Evolutionary conservation across 352 stramenopile genomes (phyloP).

Genomic region (Globisporangium barbulae): DNA sequence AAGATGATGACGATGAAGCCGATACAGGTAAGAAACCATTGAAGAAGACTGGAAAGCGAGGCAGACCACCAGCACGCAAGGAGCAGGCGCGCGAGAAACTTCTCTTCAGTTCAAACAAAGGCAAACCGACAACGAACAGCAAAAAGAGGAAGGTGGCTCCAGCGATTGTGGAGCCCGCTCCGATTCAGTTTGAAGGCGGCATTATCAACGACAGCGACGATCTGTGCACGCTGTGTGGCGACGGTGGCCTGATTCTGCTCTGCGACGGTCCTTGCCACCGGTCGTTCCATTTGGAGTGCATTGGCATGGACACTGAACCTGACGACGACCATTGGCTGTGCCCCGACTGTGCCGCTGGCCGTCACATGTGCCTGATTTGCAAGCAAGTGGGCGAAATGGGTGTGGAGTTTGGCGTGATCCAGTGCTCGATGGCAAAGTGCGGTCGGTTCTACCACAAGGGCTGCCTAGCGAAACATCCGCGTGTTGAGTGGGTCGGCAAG

Average conservation of each 20-base stretch:
- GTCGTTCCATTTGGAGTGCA: constrained; percentile 92
- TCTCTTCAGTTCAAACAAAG: constrained; percentile 14
- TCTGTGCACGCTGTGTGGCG: constrained; percentile 89
- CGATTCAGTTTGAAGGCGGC: constrained; percentile 43
- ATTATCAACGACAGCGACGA: constrained; percentile 87
- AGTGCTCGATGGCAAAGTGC: constrained; percentile 90
- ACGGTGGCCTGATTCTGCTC: constrained; percentile 89
- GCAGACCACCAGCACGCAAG: constrained; percentile 29
- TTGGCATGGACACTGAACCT: constrained; percentile 80
- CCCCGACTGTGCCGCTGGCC: constrained; percentile 82
- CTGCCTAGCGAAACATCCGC: constrained; percentile 68
- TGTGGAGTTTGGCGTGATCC: constrained; percentile 86
- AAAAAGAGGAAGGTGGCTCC: constrained; percentile 27
- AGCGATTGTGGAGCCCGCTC: background rate
- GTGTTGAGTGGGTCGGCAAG: constrained; percentile 86
- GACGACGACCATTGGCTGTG: constrained; percentile 90
- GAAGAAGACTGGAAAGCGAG: constrained; percentile 35
- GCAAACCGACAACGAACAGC: constrained; percentile 15
- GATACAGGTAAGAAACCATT: constrained; percentile 21
- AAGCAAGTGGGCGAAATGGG: constrained; percentile 90
- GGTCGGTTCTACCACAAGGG: constrained; percentile 92
- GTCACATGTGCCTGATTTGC: constrained; percentile 92
- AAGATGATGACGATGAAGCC: constrained; percentile 38
- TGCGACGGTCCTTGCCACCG: constrained; percentile 92
- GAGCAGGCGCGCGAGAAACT: constrained; percentile 20